Conservation (phyloP, 345 rosid genomes). For the Moricandia arvensis region DNA sequence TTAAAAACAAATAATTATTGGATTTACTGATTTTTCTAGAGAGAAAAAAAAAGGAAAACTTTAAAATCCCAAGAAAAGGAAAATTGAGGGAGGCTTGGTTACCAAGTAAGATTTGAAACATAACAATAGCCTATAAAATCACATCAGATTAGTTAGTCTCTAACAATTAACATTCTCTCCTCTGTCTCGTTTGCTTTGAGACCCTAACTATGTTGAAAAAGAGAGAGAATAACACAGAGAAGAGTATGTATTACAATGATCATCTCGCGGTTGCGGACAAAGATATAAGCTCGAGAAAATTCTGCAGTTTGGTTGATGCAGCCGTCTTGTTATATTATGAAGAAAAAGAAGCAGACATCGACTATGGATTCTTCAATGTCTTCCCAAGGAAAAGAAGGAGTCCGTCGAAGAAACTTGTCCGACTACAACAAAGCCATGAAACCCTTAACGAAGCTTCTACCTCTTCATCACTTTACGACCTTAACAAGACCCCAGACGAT, state of each 20-base stretch:
- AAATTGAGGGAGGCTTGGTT: background rate
- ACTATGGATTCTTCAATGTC: background rate
- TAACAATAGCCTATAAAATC: background rate
- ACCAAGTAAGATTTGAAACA: background rate
- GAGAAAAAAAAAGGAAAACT: background rate
- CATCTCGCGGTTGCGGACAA: background rate
- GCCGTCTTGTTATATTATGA: background rate
- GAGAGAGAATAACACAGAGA: background rate
- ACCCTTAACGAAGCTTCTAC: background rate
- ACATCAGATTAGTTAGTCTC: background rate
- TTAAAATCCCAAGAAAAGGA: background rate
- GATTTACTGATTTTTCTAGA: background rate
- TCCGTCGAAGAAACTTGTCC: background rate
- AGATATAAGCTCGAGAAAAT: background rate
- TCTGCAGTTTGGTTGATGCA: conserved; percentile 1
- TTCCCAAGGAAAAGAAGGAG: background rate
- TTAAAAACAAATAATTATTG: background rate
- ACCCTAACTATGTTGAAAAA: background rate
- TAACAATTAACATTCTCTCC: background rate
- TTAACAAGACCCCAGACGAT: background rate
- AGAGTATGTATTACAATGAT: background rate
- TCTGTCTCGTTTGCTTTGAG: background rate
- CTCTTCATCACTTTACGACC: background rate
- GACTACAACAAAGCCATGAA: background rate
- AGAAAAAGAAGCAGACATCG: background rate